Percentiles rank a stretch among this genome's conserved stretches.
Evolutionary conservation across 2,329 filamentous ascomycete species (phyloP).

Genomic region (Pseudogymnoascus destructans): DNA sequence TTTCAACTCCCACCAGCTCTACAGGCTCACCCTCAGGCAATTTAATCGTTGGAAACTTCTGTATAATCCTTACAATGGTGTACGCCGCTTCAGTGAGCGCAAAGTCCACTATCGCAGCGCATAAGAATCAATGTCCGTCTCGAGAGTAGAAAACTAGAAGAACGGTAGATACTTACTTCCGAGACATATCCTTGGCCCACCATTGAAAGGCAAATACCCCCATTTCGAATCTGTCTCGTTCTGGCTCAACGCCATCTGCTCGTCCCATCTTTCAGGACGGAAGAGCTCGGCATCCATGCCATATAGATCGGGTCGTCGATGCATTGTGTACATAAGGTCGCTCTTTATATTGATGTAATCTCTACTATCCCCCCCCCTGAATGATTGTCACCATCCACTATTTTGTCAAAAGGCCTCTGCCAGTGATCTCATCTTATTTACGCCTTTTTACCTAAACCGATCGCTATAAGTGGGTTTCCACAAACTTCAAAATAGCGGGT

Average conservation of each 20-base stretch:
- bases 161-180: slow-evolving; percentile 18
- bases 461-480: too few species aligned
- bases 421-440: too few species aligned
- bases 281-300: slow-evolving; percentile 25
- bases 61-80: slow-evolving; percentile 17
- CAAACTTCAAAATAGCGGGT: too few species aligned
- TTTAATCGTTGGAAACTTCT: slow-evolving; percentile 7
- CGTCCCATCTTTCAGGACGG: slow-evolving; percentile 24
- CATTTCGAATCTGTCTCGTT: background rate
- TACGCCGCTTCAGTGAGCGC: slow-evolving; percentile 21
- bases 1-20: slow-evolving; percentile 15
- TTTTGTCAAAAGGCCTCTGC: too few species aligned
- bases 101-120: slow-evolving; percentile 16
- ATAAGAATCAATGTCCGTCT: background rate
- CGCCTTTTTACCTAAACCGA: too few species aligned
- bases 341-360: too few species aligned
- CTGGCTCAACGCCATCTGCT: slow-evolving; percentile 29
- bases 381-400: too few species aligned
- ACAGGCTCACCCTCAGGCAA: slow-evolving; percentile 6
- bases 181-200: slow-evolving; percentile 19
- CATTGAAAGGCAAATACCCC: slow-evolving; percentile 24
- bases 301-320: slow-evolving; percentile 24
- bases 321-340: slow-evolving; percentile 25
- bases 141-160: too few species aligned
- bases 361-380: too few species aligned